A percentile compares a stretch with the other conserved stretches of the same genome.
Conservation (phyloP, 2,329 filamentous ascomycete genomes). For the Colletotrichum camelliae region DNA sequence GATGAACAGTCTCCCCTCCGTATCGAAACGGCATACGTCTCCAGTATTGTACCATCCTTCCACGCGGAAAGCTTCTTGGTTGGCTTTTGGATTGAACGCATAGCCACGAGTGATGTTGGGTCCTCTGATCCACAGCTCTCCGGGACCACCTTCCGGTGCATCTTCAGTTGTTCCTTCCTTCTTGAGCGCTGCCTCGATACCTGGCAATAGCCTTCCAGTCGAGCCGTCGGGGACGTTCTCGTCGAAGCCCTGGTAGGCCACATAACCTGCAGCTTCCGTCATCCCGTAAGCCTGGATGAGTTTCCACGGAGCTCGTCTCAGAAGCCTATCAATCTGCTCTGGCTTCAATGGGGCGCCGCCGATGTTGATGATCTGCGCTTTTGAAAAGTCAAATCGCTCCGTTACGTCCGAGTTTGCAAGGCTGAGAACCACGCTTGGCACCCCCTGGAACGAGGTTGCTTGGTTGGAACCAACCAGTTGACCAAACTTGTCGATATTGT, state of each 20-base stretch:
- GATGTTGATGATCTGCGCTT: conserved; percentile 39
- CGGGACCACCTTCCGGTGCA: conserved; percentile 37
- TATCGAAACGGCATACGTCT: conserved; percentile 45
- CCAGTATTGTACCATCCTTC: conserved; percentile 51
- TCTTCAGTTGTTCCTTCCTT: conserved; percentile 41
- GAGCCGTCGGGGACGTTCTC: conserved; percentile 36
- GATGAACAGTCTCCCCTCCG: conserved; percentile 35
- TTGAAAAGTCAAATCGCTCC: conserved; percentile 40
- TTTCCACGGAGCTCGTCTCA: conserved; percentile 38
- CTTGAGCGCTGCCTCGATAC: conserved; percentile 43
- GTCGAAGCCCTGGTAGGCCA: conserved; percentile 42
- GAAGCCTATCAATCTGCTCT: conserved; percentile 35
- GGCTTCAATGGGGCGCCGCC: conserved; percentile 40
- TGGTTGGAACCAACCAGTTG: conserved; percentile 37
- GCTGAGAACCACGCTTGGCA: conserved; percentile 42
- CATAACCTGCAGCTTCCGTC: conserved; percentile 49
- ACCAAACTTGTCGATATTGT: conserved; percentile 38
- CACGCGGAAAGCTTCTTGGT: conserved; percentile 38
- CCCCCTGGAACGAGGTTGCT: conserved; percentile 44
- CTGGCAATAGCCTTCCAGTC: conserved; percentile 41
- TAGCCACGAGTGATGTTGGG: conserved; percentile 50
- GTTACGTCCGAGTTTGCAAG: conserved; percentile 40
- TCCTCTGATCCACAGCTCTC: conserved; percentile 48
- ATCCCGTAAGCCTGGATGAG: conserved; percentile 50
- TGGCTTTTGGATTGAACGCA: conserved; percentile 43